These are phyloP conservation scores for Castanea sativa DNA, from an alignment of 306 rosid species.

Conservation along the genomic window DNA sequence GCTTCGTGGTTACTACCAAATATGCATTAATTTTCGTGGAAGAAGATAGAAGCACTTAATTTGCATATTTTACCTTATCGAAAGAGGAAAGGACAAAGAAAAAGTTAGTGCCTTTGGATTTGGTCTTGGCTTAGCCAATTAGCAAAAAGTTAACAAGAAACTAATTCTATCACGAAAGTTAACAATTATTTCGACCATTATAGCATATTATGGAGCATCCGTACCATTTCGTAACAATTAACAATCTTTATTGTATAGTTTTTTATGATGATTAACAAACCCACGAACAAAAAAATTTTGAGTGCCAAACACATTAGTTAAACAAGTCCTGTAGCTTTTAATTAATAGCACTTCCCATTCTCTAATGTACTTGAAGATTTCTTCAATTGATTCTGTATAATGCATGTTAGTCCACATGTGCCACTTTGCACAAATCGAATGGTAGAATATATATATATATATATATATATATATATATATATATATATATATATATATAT, in stretches of 20 bases:
- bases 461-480: too few species aligned
- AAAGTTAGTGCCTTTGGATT: background rate
- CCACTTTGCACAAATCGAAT: too few species aligned
- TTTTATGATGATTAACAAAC: background rate
- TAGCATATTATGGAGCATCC: background rate
- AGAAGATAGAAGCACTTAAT: too few species aligned
- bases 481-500: too few species aligned
- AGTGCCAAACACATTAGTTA: background rate
- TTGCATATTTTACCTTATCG: background rate
- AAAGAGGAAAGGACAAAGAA: background rate
- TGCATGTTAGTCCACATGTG: too few species aligned
- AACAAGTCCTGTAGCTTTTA: background rate
- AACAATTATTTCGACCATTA: background rate
- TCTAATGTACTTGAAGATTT: too few species aligned
- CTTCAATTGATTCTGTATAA: too few species aligned
- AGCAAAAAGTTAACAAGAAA: background rate
- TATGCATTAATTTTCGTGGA: too few species aligned
- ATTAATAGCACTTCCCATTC: too few species aligned
- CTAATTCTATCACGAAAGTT: background rate
- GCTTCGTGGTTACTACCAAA: too few species aligned
- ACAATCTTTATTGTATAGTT: background rate
- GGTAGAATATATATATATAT: too few species aligned
- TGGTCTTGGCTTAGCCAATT: background rate
- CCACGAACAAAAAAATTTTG: background rate
- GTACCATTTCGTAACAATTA: background rate